Base-by-base conservation (phyloP, 2,329 filamentous ascomycete genomes). In the Rasamsonia emersonii region DNA sequence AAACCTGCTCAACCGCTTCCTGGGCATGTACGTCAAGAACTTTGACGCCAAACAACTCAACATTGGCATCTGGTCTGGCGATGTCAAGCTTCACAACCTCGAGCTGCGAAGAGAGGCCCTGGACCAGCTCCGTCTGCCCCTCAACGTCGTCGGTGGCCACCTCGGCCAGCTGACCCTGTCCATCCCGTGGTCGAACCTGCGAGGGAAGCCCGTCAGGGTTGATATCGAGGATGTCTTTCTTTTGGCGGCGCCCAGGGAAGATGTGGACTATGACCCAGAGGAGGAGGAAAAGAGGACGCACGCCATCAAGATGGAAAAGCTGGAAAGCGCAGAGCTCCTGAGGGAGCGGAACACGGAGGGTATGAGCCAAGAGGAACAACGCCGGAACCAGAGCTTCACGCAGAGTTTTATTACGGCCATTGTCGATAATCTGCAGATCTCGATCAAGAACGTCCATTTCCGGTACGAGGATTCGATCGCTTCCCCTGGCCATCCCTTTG, bases 1-100 rank as follows among this genome's bases (percentile, higher is more conserved):
- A 50, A 93, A 89, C 64, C 73, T 99, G 70, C 80, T 99, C 50
- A 98, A 98, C 70, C 83, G 93, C 69, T 96, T 98, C 65, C 68
- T 99, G 76, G 93, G 91, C 73, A 94, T 96, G 82, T 98, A 98
- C 62, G 89, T 99, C 62, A 88, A 93, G 73, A 96, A 98, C 65
- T 98, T 99, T 59, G 91, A 99, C 62, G 86, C 91, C 33, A 82
- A 86, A 52, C 91, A 98, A 68, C 74, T 99, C 45, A 98, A 98
- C 58, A 88, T 98, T 42, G 91, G 93, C 42, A 98, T 98, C 52
- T 98, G 89, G 91, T 93, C 85, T 14, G 91, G 93, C 49, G 91
- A 99, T 67, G 91, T 98, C 51, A 94, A 93, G 65, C 73, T 99
- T 27, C 79, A 80, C 39, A 80, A 98, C 51, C 79, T 99, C 37